Evolutionary conservation across 2,329 filamentous ascomycete genomes (phyloP).

Genomic region (Basipetospora chlamydospora): DNA sequence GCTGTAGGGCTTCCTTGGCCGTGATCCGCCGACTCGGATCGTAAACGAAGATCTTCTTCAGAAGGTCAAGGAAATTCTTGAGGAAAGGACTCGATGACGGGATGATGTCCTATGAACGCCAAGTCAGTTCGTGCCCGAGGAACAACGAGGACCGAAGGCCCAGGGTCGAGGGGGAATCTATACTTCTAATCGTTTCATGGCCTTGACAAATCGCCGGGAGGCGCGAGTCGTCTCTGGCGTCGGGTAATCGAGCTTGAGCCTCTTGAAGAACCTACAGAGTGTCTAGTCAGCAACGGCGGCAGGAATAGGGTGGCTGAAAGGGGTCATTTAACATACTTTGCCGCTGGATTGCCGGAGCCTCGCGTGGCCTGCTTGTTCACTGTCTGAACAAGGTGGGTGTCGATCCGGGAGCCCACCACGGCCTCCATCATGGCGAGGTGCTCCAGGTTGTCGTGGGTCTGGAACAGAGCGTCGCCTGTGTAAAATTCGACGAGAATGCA

Average conservation of each 20-base stretch:
- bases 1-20: conserved; percentile 49
- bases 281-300: conserved; percentile 15
- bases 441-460: conserved; percentile 59
- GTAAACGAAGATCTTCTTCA: conserved; percentile 55
- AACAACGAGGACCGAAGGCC: too few relatives aligned
- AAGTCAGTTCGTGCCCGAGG: too few relatives aligned
- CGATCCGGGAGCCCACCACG: conserved; percentile 45
- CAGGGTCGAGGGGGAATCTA: conserved; percentile 7
- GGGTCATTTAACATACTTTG: conserved; percentile 50
- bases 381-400: conserved; percentile 40
- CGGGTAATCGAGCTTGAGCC: conserved; percentile 50
- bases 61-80: conserved; percentile 46
- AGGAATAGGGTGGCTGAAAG: too few relatives aligned
- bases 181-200: conserved; percentile 55
- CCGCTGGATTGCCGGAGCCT: conserved; percentile 43
- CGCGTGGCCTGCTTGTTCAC: conserved; percentile 42
- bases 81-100: conserved; percentile 44
- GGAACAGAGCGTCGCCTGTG: conserved; percentile 56
- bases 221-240: conserved; percentile 47
- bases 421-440: conserved; percentile 66
- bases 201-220: conserved; percentile 52
- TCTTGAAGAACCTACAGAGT: conserved; percentile 51
- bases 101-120: conserved; percentile 46
- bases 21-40: conserved; percentile 51
- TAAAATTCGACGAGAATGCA: conserved; percentile 61